A percentile compares a stretch with the other conserved stretches of the same genome.
Conservation (phyloP, 495 filamentous ascomycete species). For the Neurospora discreta region DNA sequence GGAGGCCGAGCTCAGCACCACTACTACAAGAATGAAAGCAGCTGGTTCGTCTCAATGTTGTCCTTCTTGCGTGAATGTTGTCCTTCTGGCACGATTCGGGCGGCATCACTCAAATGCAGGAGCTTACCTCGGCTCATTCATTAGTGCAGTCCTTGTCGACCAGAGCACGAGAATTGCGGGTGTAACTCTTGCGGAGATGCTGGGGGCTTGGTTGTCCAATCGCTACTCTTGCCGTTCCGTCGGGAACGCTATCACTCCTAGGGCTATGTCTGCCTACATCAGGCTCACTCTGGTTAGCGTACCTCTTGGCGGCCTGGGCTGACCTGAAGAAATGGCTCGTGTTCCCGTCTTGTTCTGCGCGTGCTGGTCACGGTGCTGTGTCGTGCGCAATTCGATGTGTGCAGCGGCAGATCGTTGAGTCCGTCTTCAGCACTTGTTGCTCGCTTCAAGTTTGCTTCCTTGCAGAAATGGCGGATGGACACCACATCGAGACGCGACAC, state of each 20-base stretch:
- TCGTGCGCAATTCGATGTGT: neutral
- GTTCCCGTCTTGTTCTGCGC: neutral
- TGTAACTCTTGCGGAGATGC: neutral
- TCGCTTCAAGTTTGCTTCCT: neutral
- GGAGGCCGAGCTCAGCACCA: neutral
- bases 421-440: neutral
- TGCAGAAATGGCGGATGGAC: neutral
- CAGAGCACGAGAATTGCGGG: neutral
- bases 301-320: neutral
- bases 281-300: neutral
- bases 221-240: conserved; percentile 1
- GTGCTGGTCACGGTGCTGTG: neutral
- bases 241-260: conserved; percentile 4
- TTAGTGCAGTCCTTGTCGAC: neutral
- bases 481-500: neutral
- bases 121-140: neutral
- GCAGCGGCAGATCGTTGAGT: neutral
- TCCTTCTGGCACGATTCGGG: neutral
- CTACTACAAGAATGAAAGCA: neutral
- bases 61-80: neutral
- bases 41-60: neutral
- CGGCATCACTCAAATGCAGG: neutral
- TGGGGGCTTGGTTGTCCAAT: neutral
- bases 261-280: neutral
- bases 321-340: neutral